Evolutionary conservation across 805 yeast genomes (phyloP).

Genomic region (Wickerhamomyces bovis): DNA sequence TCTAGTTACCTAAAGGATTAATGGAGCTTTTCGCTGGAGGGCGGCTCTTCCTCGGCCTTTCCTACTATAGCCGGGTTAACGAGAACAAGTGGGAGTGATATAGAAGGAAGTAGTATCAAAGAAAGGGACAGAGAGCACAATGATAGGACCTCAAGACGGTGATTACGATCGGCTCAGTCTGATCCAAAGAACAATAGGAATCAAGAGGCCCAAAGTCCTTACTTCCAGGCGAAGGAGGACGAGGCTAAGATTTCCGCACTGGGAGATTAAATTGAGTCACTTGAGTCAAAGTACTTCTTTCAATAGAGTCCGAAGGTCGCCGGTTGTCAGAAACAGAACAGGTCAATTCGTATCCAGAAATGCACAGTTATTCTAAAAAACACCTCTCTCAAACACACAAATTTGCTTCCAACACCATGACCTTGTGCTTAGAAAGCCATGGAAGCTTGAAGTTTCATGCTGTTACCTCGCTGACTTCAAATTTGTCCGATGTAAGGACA

Average conservation of each 20-base stretch:
- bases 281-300: not conserved
- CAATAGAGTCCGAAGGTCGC: too few relatives aligned
- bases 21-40: not conserved
- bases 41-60: not conserved
- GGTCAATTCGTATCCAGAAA: too few relatives aligned
- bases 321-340: too few relatives aligned
- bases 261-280: not conserved
- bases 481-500: not conserved
- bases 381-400: too few relatives aligned
- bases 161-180: too few relatives aligned
- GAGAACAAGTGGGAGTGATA: too few relatives aligned
- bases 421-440: not conserved
- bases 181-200: too few relatives aligned
- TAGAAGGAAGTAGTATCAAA: too few relatives aligned
- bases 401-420: not conserved
- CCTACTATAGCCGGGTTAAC: not conserved
- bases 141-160: too few relatives aligned
- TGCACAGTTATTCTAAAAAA: not conserved
- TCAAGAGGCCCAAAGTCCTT: too few relatives aligned
- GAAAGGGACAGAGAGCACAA: too few relatives aligned
- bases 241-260: not conserved
- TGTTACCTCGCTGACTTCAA: not conserved
- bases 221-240: too few relatives aligned
- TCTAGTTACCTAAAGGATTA: not conserved
- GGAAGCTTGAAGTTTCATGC: not conserved